Base-by-base conservation (phyloP, 2,329 filamentous ascomycete genomes). In the Talaromyces islandicus region DNA sequence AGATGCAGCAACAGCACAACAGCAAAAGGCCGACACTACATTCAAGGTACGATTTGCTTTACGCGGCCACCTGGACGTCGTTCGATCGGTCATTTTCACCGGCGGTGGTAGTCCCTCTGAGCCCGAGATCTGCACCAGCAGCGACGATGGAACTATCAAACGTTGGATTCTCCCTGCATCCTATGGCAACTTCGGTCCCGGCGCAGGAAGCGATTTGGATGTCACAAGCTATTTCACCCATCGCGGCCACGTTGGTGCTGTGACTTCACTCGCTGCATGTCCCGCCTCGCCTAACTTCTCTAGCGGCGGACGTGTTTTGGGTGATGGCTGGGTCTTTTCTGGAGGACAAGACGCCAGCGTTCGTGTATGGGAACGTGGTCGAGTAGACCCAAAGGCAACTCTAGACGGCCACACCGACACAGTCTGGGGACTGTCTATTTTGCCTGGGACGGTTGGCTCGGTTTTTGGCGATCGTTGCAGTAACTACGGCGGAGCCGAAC, bases 251-350 rank as follows among this genome's bases (percentile, higher is more conserved):
- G 85, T 88, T n/a, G 93, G 94, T 3, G 86, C 92, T 2, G 92
- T 99, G 2, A 89, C 95, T 46, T 91, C 86, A 50, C 78, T 99
- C 27, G 88, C 93, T 0, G 89, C 93, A 3, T 97, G 91, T 82
- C 92, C 91, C 2, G 88, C 91, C 2, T 88, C 91, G 1, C 90
- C 90, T 27, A 94, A 90, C 70, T 96, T 97, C 72, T 89, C 91
- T 7, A 95, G 91, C 19, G 91, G 92, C 38, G 92, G 92, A 7
- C 86, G 92, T 64, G 91, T 90, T 7, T 86, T 89, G 67, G 93
- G 93, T 32, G 94, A 97, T 68, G 94, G 94, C 29, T 99, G 94
- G 94, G 92, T 99, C 65, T 99, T 99, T 75, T 97, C 93, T 5
- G 94, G 94, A 62, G 94, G 94, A 4, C 92, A 97, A 73, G 94